These are phyloP conservation scores for Rhipidocladum racemiflorum DNA, from an alignment of 176 grass and related monocot species.

Conservation along the genomic window DNA sequence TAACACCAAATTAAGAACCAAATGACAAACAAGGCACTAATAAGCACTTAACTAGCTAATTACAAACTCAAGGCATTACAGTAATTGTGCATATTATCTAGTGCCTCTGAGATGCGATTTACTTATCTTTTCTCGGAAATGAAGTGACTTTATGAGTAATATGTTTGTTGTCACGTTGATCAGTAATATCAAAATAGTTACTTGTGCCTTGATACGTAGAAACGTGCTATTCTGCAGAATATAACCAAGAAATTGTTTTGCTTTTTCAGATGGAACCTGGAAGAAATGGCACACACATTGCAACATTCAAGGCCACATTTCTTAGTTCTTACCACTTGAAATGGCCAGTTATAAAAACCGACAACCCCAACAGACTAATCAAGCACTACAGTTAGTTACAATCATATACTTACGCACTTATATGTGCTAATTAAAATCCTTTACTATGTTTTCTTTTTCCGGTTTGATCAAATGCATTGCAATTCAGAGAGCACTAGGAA, in stretches of 20 bases:
- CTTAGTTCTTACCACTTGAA: not conserved
- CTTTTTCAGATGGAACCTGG: not conserved
- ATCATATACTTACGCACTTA: conserved; percentile 14
- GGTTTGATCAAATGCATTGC: not conserved
- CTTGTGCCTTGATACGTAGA: not conserved
- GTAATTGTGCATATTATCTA: not conserved
- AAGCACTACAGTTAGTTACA: not conserved
- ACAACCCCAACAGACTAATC: not conserved
- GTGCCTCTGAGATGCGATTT: not conserved
- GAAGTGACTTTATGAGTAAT: not conserved
- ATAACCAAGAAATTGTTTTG: not conserved
- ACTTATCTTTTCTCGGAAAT: not conserved
- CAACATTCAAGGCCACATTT: conserved; percentile 5
- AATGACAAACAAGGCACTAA: too few species aligned
- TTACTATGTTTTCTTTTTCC: conserved; percentile 17
- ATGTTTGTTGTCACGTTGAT: not conserved
- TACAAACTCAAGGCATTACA: too few species aligned
- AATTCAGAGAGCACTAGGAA: not conserved
- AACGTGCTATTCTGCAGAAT: not conserved
- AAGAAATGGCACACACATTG: not conserved
- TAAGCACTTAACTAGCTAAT: too few species aligned
- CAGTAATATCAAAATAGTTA: not conserved
- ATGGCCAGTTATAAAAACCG: not conserved
- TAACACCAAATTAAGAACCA: too few species aligned
- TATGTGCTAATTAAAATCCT: not conserved